Evolutionary conservation across 2,329 filamentous ascomycete genomes (phyloP).

Genomic region (Tolypocladium tropicale): DNA sequence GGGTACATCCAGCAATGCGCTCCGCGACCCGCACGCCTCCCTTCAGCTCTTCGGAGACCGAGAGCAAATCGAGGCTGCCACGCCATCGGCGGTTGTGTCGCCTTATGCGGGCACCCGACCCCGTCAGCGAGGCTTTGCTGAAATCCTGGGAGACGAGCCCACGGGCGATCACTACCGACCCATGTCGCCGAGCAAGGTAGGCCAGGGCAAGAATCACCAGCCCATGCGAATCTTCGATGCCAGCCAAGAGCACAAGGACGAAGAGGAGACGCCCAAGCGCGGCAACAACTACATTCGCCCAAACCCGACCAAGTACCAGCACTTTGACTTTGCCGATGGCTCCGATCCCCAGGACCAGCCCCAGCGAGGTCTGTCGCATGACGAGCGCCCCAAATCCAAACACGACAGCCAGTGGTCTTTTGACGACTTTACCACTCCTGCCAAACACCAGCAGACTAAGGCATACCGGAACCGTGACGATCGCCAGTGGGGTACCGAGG

Average conservation of each 20-base stretch:
- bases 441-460: slow-evolving; percentile 56
- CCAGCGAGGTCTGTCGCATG: slow-evolving; percentile 26
- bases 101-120: slow-evolving; percentile 52
- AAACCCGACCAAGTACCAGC: slow-evolving; percentile 70
- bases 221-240: slow-evolving; percentile 55
- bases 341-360: slow-evolving; percentile 39
- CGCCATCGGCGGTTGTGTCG: slow-evolving; percentile 40
- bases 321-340: slow-evolving; percentile 73
- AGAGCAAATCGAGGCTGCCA: slow-evolving; percentile 45
- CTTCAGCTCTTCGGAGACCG: slow-evolving; percentile 66
- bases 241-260: slow-evolving; percentile 30
- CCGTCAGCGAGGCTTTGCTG: slow-evolving; percentile 57
- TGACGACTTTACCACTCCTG: slow-evolving; percentile 75
- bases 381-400: slow-evolving; percentile 44
- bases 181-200: slow-evolving; percentile 39
- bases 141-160: slow-evolving; percentile 55
- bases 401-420: slow-evolving; percentile 77
- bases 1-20: slow-evolving; percentile 41
- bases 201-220: slow-evolving; percentile 50
- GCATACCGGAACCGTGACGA: slow-evolving; percentile 54
- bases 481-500: slow-evolving; percentile 68
- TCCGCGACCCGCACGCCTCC: slow-evolving; percentile 58
- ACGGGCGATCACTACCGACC: slow-evolving; percentile 37
- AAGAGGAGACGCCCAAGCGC: slow-evolving; percentile 30
- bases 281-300: slow-evolving; percentile 44